Evolutionary conservation across 495 filamentous ascomycete species (phyloP).

Genomic region (Pyronema omphalodes): DNA sequence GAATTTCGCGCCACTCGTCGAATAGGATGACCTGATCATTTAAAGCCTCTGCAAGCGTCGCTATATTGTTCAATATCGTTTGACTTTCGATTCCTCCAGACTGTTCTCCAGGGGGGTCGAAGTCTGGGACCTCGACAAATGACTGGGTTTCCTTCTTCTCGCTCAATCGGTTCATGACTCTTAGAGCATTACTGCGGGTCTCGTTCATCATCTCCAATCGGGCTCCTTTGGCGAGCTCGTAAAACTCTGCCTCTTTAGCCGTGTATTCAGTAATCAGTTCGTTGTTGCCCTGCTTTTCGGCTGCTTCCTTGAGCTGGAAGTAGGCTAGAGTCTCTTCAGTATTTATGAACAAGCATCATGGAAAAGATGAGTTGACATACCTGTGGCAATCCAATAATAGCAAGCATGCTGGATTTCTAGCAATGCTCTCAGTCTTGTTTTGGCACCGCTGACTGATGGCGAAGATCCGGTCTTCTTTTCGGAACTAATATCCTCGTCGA

Average conservation of each 20-base stretch:
- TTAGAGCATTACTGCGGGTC: conserved; percentile 22
- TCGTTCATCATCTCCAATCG: conserved; percentile 39
- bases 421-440: conserved; percentile 45
- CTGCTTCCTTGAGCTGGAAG: conserved; percentile 58
- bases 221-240: conserved; percentile 57
- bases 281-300: conserved; percentile 40
- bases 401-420: conserved; percentile 69
- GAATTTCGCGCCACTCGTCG: conserved; percentile 50
- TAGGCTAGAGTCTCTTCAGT: conserved; percentile 29
- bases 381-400: conserved; percentile 64
- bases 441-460: conserved; percentile 24
- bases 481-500: conserved; percentile 25
- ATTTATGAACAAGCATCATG: background rate
- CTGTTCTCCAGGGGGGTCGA: conserved; percentile 30
- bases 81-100: conserved; percentile 45
- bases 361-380: background rate
- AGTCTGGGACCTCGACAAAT: conserved; percentile 47
- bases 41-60: conserved; percentile 36
- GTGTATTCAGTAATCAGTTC: background rate
- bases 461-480: conserved; percentile 16
- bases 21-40: conserved; percentile 52
- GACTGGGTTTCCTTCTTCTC: background rate
- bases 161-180: conserved; percentile 30
- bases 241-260: conserved; percentile 41
- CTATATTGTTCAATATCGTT: conserved; percentile 36